Conservation (phyloP, 2,329 filamentous ascomycete species). For the Arachnopeziza araneosa region DNA sequence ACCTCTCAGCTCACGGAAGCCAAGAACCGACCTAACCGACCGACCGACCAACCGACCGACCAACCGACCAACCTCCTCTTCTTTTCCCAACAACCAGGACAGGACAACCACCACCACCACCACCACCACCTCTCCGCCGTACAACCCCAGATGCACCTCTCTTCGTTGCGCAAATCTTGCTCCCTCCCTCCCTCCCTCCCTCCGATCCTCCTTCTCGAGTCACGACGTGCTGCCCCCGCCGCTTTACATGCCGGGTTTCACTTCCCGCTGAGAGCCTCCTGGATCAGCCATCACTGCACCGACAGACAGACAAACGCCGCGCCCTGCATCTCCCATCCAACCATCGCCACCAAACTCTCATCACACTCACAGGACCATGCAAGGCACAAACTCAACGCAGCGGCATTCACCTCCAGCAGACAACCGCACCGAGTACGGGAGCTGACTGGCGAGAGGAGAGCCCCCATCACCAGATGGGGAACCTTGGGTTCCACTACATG, state of each 20-base stretch:
- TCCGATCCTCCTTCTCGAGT: too few species aligned
- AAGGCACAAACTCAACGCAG: not conserved
- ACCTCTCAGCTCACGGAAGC: not conserved
- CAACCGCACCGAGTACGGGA: not conserved
- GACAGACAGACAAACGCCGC: not conserved
- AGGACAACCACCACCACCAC: too few species aligned
- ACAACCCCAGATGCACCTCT: not conserved
- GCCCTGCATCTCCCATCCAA: not conserved
- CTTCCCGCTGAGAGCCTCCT: not conserved
- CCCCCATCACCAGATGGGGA: not conserved
- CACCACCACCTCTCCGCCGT: not conserved
- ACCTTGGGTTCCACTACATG: not conserved
- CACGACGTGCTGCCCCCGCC: too few species aligned
- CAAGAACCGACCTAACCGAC: not conserved
- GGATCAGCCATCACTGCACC: not conserved
- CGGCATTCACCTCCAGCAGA: not conserved
- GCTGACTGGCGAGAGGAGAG: not conserved
- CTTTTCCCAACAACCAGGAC: not conserved
- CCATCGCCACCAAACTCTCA: not conserved
- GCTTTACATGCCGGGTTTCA: not conserved
- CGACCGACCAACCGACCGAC: too few species aligned
- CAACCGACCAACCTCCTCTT: too few species aligned
- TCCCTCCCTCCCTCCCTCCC: too few species aligned
- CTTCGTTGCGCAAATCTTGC: not conserved
- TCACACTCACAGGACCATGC: not conserved